Evolutionary conservation across 2,329 filamentous ascomycete species (phyloP).

Genomic region (Verticillium nubilum): DNA sequence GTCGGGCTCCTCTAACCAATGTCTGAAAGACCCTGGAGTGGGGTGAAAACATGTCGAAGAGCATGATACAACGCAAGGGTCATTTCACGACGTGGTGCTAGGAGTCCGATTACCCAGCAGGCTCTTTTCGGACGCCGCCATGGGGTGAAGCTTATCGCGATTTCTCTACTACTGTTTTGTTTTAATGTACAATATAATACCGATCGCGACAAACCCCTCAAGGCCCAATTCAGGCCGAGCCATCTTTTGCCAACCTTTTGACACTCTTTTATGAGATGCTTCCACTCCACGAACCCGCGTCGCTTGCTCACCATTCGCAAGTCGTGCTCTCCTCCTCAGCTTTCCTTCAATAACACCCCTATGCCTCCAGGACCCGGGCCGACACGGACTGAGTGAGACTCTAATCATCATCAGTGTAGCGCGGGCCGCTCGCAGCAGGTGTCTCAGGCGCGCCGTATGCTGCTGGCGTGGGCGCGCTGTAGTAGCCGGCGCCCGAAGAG

Average conservation of each 20-base stretch:
- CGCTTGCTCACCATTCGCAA: not conserved
- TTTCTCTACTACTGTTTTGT: not conserved
- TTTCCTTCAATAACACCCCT: not conserved
- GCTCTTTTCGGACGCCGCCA: not conserved
- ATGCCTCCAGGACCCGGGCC: not conserved
- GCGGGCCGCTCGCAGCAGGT: slow-evolving; percentile 53
- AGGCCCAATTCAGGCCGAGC: not conserved
- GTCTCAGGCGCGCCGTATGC: slow-evolving; percentile 55
- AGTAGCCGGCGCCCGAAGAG: slow-evolving; percentile 39
- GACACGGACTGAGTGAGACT: not conserved
- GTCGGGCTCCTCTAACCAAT: not conserved
- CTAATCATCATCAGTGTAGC: slow-evolving; percentile 48
- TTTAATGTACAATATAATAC: not conserved
- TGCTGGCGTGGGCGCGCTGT: slow-evolving; percentile 60
- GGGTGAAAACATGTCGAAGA: not conserved
- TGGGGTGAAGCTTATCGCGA: not conserved
- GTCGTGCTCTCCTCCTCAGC: not conserved
- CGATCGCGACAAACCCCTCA: not conserved
- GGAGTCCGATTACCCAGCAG: no score
- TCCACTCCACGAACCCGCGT: not conserved
- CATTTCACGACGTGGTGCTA: no score
- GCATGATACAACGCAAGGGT: no score
- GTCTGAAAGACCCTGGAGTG: not conserved
- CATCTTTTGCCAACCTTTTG: not conserved
- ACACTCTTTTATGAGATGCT: not conserved